Percentiles rank a stretch among this genome's conserved stretches.
Evolutionary conservation across 176 grass and related monocot species (phyloP).

Genomic region (Zea mays): Zm-B73-REFERENCE-NAM-5.0 NC_050097.1:184947001-184947500

Average conservation of each 20-base stretch:
- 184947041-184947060: too few relatives aligned
- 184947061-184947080: too few relatives aligned
- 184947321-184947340: not conserved
- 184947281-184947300: not conserved
- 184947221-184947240: conserved; percentile 18
- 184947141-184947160: not conserved
- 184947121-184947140: too few relatives aligned
- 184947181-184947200: not conserved
- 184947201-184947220: conserved; percentile 8
- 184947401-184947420: not conserved
- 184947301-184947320: not conserved
- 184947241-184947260: conserved; percentile 33
- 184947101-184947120: too few relatives aligned
- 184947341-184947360: not conserved
- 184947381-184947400: not conserved
- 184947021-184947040: too few relatives aligned
- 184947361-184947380: not conserved
- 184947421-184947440: not conserved
- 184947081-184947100: too few relatives aligned
- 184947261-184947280: not conserved
- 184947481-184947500: too few relatives aligned
- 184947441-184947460: not conserved
- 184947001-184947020: too few relatives aligned
- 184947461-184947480: too few relatives aligned
- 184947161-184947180: not conserved